A percentile compares a stretch with the other conserved stretches of the same genome.
These are phyloP conservation scores for Xeromyces bisporus DNA, from an alignment of 495 filamentous ascomycete genomes.

Conservation along the genomic window DNA sequence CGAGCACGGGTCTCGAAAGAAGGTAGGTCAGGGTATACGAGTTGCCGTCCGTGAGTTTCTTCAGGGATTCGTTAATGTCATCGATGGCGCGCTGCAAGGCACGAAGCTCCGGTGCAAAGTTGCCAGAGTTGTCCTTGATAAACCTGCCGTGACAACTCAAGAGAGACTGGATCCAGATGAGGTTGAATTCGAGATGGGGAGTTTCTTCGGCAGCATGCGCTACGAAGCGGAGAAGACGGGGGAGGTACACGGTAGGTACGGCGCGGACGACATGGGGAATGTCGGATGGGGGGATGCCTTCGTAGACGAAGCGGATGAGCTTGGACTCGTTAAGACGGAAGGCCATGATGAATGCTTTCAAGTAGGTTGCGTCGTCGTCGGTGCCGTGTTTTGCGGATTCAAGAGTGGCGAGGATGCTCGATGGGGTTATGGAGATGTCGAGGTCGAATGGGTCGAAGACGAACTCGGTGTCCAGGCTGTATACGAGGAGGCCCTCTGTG, in stretches of 20 bases:
- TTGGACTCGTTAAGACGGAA: constrained; percentile 77
- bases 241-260: constrained; percentile 74
- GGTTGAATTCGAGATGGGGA: constrained; percentile 83
- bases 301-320: constrained; percentile 69
- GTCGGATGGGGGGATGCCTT: constrained; percentile 57
- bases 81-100: constrained; percentile 57
- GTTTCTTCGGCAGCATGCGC: constrained; percentile 73
- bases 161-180: constrained; percentile 80
- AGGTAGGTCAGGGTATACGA: constrained; percentile 73
- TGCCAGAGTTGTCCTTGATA: constrained; percentile 58
- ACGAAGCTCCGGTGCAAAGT: constrained; percentile 66
- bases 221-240: constrained; percentile 66
- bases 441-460: constrained; percentile 91
- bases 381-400: constrained; percentile 23
- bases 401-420: constrained; percentile 59
- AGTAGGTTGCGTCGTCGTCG: constrained; percentile 50
- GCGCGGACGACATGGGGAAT: constrained; percentile 63
- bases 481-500: constrained; percentile 86
- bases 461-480: constrained; percentile 64
- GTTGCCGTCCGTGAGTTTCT: constrained; percentile 70
- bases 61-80: constrained; percentile 58
- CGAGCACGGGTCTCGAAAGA: constrained; percentile 28
- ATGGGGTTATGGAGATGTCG: constrained; percentile 78
- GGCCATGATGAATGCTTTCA: constrained; percentile 89
- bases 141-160: constrained; percentile 66